Percentiles rank a stretch among this genome's conserved stretches.
Evolutionary conservation across 805 yeast species (phyloP).

Genomic region (Kurtzmaniella cleridarum): DNA sequence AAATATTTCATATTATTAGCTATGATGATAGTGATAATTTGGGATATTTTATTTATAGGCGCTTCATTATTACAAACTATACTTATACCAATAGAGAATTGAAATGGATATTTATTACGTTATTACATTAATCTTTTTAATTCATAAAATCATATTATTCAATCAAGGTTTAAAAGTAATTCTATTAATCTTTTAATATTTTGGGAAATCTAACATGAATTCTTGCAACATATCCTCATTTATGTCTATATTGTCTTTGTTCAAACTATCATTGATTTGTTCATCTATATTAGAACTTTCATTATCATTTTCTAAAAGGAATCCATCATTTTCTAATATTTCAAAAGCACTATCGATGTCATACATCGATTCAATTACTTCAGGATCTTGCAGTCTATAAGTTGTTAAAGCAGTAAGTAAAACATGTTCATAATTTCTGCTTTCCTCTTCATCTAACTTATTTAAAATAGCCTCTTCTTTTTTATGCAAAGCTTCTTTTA

Average conservation of each 20-base stretch:
- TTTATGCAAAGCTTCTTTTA: slow-evolving; percentile 1
- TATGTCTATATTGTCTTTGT: background rate
- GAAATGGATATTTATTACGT: no score
- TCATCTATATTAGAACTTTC: slow-evolving; percentile 1
- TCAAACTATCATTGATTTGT: background rate
- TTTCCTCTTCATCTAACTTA: slow-evolving; percentile 8
- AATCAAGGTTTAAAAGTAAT: no score
- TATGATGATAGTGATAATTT: background rate
- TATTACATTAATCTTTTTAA: no score
- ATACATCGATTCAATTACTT: slow-evolving; percentile 7
- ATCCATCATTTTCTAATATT: slow-evolving; percentile 3
- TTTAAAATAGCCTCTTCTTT: slow-evolving; percentile 8
- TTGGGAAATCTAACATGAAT: background rate
- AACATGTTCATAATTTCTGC: slow-evolving; percentile 14
- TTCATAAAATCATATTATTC: no score
- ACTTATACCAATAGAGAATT: no score
- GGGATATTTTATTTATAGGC: slow-evolving; percentile 4
- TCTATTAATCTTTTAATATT: no score
- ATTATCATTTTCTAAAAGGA: background rate
- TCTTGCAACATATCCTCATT: slow-evolving; percentile 2
- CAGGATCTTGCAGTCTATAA: slow-evolving; percentile 3
- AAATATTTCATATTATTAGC: slow-evolving; percentile 1
- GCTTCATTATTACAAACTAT: no score
- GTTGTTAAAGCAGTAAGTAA: slow-evolving; percentile 13
- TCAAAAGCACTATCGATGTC: slow-evolving; percentile 6